Evolutionary conservation across 2,329 filamentous ascomycete genomes (phyloP).

Genomic region (Alternaria metachromatica): DNA sequence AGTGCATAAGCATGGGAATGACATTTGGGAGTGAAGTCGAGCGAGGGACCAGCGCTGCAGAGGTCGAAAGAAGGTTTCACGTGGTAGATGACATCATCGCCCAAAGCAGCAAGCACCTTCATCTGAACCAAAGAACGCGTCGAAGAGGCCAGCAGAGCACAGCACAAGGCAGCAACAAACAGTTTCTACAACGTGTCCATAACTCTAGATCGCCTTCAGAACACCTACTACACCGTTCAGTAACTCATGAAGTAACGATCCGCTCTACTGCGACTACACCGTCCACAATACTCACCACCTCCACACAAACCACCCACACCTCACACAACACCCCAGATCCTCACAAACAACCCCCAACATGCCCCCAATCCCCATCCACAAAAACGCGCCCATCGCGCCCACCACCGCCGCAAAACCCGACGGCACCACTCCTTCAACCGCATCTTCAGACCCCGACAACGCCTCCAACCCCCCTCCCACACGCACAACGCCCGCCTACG

Average conservation of each 20-base stretch:
- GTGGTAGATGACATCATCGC: constrained; percentile 39
- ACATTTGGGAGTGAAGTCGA: background rate
- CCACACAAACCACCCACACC: background rate
- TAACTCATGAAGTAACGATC: background rate
- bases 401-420: constrained; percentile 45
- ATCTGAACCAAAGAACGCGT: constrained; percentile 13
- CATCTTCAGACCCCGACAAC: constrained; percentile 27
- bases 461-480: constrained; percentile 42
- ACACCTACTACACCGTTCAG: too few species aligned
- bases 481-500: constrained; percentile 37
- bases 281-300: background rate
- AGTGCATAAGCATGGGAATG: background rate
- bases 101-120: constrained; percentile 29
- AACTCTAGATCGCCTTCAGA: background rate
- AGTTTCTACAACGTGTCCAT: constrained; percentile 1
- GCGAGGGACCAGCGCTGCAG: background rate
- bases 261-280: background rate
- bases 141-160: constrained; percentile 15
- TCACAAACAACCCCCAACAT: constrained; percentile 31
- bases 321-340: background rate
- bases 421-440: constrained; percentile 48
- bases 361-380: constrained; percentile 57
- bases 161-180: constrained; percentile 33
- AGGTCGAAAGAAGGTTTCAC: constrained; percentile 14
- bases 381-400: constrained; percentile 54